phyloP scores from a whole-genome alignment of 805 yeast species.

The Ogataea trehalophila region DNA sequence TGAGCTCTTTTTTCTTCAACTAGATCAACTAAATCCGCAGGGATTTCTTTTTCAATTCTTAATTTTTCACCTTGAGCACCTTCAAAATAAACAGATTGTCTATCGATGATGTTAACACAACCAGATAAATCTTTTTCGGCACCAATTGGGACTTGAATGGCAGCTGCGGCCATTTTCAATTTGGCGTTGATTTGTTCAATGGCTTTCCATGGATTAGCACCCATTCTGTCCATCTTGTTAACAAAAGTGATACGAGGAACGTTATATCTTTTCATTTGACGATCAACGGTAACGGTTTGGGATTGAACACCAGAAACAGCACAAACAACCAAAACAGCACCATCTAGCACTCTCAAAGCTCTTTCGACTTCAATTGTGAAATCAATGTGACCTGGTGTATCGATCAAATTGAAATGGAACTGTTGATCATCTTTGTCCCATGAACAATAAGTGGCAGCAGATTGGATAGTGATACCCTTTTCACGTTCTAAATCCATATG shows the following conservation, averaged over 20 bases:
- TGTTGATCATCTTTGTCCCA: conserved; percentile 73
- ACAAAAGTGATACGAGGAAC: conserved; percentile 95
- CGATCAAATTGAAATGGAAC: conserved; percentile 91
- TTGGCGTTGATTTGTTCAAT: conserved; percentile 86
- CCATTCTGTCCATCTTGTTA: conserved; percentile 99
- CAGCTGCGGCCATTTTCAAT: conserved; percentile 92
- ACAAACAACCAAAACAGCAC: conserved; percentile 97
- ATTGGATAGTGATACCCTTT: conserved; percentile 97
- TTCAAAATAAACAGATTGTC: conserved; percentile 83
- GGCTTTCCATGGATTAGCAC: conserved; percentile 94
- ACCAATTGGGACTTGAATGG: conserved; percentile 97
- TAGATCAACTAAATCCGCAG: conserved; percentile 71
- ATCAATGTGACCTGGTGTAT: conserved; percentile 98
- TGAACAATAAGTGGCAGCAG: conserved; percentile 97
- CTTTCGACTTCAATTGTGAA: conserved; percentile 98
- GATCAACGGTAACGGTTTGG: conserved; percentile 96
- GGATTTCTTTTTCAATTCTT: conserved; percentile 57
- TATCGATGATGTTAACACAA: conserved; percentile 84
- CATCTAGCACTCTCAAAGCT: conserved; percentile 96
- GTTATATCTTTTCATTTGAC: conserved; percentile 98
- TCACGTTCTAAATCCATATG: conserved; percentile 98
- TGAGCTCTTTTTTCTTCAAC: conserved; percentile 86
- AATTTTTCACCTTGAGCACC: conserved; percentile 86
- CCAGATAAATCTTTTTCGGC: conserved; percentile 82
- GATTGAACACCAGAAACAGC: conserved; percentile 99